A percentile compares a stretch with the other conserved stretches of the same genome.
Evolutionary conservation across 495 filamentous ascomycete species (phyloP).

Genomic region (Daldinia bambusicola): DNA sequence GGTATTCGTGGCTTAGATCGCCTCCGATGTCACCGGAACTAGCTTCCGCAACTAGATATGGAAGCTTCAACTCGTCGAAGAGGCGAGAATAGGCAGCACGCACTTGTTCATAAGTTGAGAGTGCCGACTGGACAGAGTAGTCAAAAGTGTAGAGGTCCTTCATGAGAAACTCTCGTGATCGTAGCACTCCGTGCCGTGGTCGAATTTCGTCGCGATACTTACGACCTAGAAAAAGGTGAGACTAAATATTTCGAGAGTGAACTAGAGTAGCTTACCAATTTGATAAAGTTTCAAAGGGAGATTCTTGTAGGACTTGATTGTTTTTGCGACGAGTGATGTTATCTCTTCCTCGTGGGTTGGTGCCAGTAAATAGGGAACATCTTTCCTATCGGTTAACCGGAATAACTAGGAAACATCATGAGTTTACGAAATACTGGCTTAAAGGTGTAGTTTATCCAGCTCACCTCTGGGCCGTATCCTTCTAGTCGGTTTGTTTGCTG

Average conservation of each 20-base stretch:
- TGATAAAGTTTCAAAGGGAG: conserved; percentile 91
- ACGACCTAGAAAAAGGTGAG: conserved; percentile 64
- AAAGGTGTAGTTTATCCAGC: conserved; percentile 8
- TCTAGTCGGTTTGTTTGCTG: conserved; percentile 60
- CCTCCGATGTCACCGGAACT: conserved; percentile 97
- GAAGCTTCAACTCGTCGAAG: conserved; percentile 85
- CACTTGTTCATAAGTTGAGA: conserved; percentile 80
- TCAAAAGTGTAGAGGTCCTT: conserved; percentile 99
- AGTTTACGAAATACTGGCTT: not conserved
- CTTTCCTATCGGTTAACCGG: conserved; percentile 80
- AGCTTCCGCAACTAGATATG: conserved; percentile 84
- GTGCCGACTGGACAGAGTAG: conserved; percentile 67
- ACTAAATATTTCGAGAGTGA: not conserved
- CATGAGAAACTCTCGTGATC: conserved; percentile 96
- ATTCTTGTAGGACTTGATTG: conserved; percentile 85
- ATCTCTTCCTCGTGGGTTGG: conserved; percentile 99
- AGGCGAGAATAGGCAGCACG: conserved; percentile 74
- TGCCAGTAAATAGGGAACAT: conserved; percentile 77
- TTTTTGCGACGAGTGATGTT: conserved; percentile 76
- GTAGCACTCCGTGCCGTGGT: conserved; percentile 86
- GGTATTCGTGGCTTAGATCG: conserved; percentile 91
- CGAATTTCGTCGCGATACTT: conserved; percentile 95
- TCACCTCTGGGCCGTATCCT: conserved; percentile 72
- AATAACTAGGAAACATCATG: conserved; percentile 69
- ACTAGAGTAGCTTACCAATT: conserved; percentile 68